Evolutionary conservation across 2,329 filamentous ascomycete species (phyloP).

Genomic region (Coleophoma eucalyptorum): DNA sequence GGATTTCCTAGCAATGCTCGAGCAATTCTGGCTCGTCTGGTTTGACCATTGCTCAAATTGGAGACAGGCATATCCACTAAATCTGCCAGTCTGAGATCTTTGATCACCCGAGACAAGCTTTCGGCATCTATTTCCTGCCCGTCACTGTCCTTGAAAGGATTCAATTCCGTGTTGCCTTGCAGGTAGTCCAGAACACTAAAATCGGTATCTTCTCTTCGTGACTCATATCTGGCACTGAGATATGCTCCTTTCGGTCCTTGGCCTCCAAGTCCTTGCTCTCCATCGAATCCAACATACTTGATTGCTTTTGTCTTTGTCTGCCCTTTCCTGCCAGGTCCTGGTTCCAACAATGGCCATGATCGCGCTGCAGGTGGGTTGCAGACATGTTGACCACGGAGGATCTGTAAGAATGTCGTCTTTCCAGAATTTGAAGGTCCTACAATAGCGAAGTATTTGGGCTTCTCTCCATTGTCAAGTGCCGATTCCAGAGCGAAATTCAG

Average conservation of each 20-base stretch:
- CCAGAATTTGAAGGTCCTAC: slow-evolving; percentile 75
- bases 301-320: slow-evolving; percentile 61
- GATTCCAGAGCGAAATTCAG: slow-evolving; percentile 65
- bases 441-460: slow-evolving; percentile 72
- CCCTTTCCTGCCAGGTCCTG: slow-evolving; percentile 41
- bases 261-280: slow-evolving; percentile 57
- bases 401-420: slow-evolving; percentile 78
- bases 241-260: slow-evolving; percentile 70
- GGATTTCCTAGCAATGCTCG: slow-evolving; percentile 76
- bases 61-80: slow-evolving; percentile 79
- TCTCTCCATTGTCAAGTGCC: slow-evolving; percentile 37
- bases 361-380: slow-evolving; percentile 72
- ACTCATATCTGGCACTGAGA: slow-evolving; percentile 87
- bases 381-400: slow-evolving; percentile 72
- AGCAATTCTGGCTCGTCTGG: slow-evolving; percentile 80
- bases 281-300: slow-evolving; percentile 87
- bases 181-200: slow-evolving; percentile 81
- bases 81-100: slow-evolving; percentile 63
- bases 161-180: slow-evolving; percentile 77
- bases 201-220: slow-evolving; percentile 78
- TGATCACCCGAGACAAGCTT: slow-evolving; percentile 59
- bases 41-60: slow-evolving; percentile 93
- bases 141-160: slow-evolving; percentile 56
- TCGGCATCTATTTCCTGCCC: slow-evolving; percentile 44
- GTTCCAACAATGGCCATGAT: slow-evolving; percentile 74